Evolutionary conservation across 768 basidiomycete species (phyloP), one percentile per base, ranked within the genome.

Genomic region (Tephrocybe sp.): DNA sequence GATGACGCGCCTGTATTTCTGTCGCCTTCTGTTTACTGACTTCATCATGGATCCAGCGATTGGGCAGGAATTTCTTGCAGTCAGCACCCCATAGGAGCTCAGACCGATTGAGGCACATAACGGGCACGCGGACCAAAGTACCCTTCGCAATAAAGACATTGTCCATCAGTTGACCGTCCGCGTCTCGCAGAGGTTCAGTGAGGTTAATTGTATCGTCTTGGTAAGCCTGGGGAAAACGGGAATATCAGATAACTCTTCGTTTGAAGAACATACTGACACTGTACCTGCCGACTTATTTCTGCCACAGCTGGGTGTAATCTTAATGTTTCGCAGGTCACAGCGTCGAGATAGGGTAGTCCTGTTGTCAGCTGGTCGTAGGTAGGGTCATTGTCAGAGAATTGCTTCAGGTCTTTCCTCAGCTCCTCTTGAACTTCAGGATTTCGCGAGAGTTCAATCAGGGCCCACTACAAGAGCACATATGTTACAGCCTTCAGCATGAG

Each of bases 61-160:
- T 66, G 1, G 76, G 78, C 5, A 63, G 62, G 56, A 78, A 79
- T 32, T 68, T 62, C 24, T 60, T 67, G n/a, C 76, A 73, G 32
- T 75, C 70, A 1, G 63, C 42, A 4, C 81, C 80, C 73, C 77
- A 81, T 19, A 75, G 52, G 2, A 51, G 60, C 19, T 62, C 55
- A 3, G 72, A 69, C 11, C 63, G 55, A 55, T 81, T 79, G 25
- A 81, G 64, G 41, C 56, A 57, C 16, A 60, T 54, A 36, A 77
- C 65, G 0, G 77, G 70, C 4, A 75, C 57, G 4, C 63, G 61
- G 12, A 82, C 53, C 4, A 54, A 40, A 1, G 72, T 68, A 18
- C 74, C 76, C 45, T 70, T 69, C 1, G 75, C 50, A 15, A 79
- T 61, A 12, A 49, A 52, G 18, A 78, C 54, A 9, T 56, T 60